phyloP scores from a whole-genome alignment of 1,284 basidiomycete species.

The Pseudozyma flocculosa region DNA sequence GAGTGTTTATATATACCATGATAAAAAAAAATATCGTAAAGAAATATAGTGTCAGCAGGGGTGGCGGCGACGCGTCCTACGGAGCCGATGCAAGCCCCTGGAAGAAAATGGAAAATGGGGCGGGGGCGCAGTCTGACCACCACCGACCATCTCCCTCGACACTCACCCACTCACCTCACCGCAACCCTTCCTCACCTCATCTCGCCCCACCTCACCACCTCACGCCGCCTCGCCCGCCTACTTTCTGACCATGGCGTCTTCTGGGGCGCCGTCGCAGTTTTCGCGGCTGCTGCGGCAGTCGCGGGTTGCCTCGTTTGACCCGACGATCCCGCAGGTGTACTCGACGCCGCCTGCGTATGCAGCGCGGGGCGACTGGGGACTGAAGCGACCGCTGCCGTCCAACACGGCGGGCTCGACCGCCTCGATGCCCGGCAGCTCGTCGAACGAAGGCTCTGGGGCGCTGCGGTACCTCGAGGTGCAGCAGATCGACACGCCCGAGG shows the following conservation, averaged over 20 bases:
- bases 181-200: too few relatives aligned
- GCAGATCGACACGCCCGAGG: slow-evolving; percentile 38
- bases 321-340: slow-evolving; percentile 44
- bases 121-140: too few relatives aligned
- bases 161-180: too few relatives aligned
- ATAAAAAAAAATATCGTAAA: too few relatives aligned
- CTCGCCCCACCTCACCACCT: too few relatives aligned
- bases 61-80: too few relatives aligned
- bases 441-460: slow-evolving; percentile 31
- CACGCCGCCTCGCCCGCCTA: too few relatives aligned
- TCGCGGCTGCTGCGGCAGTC: slow-evolving; percentile 44
- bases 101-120: too few relatives aligned
- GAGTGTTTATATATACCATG: too few relatives aligned
- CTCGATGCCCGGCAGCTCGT: slow-evolving; percentile 36
- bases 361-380: slow-evolving; percentile 51
- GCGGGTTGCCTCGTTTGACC: slow-evolving; percentile 45
- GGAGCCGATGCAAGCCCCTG: too few relatives aligned
- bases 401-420: slow-evolving; percentile 11
- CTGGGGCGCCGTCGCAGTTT: slow-evolving; percentile 31
- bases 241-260: slow-evolving; percentile 2
- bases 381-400: slow-evolving; percentile 49
- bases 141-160: too few relatives aligned
- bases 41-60: too few relatives aligned
- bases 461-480: slow-evolving; percentile 45
- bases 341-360: slow-evolving; percentile 45